Evolutionary conservation across 371 early-diverging fungal species (phyloP).

Genomic region (Parasitella parasitica): DNA sequence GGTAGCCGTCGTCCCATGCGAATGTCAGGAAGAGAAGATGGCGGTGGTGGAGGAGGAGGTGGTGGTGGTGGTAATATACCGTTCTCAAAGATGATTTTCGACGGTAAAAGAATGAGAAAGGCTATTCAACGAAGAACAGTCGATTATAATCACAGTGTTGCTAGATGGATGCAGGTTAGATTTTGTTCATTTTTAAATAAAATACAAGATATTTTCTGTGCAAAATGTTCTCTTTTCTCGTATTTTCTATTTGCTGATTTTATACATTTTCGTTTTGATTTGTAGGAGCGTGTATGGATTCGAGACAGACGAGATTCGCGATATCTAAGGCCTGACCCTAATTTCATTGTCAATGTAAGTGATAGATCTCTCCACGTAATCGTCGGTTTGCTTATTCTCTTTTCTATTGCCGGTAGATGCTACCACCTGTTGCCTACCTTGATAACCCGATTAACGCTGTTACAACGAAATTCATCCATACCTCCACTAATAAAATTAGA

Average conservation of each 20-base stretch:
- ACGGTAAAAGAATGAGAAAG: slow-evolving; percentile 94
- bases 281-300: slow-evolving; percentile 59
- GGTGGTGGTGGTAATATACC: slow-evolving; percentile 31
- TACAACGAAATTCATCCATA: slow-evolving; percentile 94
- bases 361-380: not conserved
- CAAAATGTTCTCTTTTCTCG: not conserved
- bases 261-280: slow-evolving; percentile 5
- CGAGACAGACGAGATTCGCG: slow-evolving; percentile 63
- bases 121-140: slow-evolving; percentile 94
- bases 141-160: slow-evolving; percentile 92
- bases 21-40: slow-evolving; percentile 13
- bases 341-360: slow-evolving; percentile 84
- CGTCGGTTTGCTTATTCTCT: not conserved
- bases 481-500: slow-evolving; percentile 96
- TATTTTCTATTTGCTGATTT: slow-evolving; percentile 9
- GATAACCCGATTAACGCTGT: slow-evolving; percentile 81
- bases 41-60: slow-evolving; percentile 7
- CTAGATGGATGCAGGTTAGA: slow-evolving; percentile 77
- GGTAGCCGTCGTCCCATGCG: slow-evolving; percentile 15
- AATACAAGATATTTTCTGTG: not conserved
- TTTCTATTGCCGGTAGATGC: slow-evolving; percentile 44
- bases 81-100: slow-evolving; percentile 61
- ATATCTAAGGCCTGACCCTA: slow-evolving; percentile 80
- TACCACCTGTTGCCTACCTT: slow-evolving; percentile 79
- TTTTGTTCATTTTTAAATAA: slow-evolving; percentile 4